Evolutionary conservation across 164 flowering plant genomes (phyloP).

Genomic region (Dillenia turbinata): DNA sequence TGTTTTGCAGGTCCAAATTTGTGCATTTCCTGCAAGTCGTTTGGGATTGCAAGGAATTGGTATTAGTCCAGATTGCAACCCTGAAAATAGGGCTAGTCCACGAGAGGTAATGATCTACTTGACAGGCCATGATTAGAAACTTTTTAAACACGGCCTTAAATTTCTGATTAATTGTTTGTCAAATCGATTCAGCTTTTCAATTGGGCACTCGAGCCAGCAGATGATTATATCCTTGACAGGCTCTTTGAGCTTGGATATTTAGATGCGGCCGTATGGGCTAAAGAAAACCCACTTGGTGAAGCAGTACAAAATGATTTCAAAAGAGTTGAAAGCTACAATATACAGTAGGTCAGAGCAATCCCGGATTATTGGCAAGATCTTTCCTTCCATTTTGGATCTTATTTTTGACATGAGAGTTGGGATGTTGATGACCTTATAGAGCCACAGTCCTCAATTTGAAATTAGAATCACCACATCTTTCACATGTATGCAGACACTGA

Average conservation of each 20-base stretch:
- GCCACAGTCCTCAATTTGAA: no score
- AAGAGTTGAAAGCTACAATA: no score
- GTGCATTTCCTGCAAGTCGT: slow-evolving; percentile 88
- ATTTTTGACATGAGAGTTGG: no score
- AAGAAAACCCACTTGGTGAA: slow-evolving; percentile 59
- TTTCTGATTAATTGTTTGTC: background rate
- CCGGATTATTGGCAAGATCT: no score
- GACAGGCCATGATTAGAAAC: background rate
- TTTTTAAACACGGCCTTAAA: background rate
- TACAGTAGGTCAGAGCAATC: no score
- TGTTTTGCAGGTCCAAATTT: slow-evolving; percentile 71
- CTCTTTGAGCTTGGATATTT: slow-evolving; percentile 84
- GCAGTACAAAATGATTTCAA: slow-evolving; percentile 39
- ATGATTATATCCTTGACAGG: slow-evolving; percentile 66
- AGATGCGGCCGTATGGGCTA: slow-evolving; percentile 92
- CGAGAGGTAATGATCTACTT: slow-evolving; percentile 54
- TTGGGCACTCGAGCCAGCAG: slow-evolving; percentile 98
- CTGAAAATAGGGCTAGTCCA: slow-evolving; percentile 64
- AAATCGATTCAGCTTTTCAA: slow-evolving; percentile 62
- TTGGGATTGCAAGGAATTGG: slow-evolving; percentile 77
- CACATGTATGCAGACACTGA: no score
- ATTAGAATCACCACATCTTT: no score
- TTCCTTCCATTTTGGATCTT: no score
- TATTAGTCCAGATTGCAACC: slow-evolving; percentile 95
- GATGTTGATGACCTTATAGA: no score